Percentiles rank a stretch among this genome's conserved stretches.
phyloP scores from a whole-genome alignment of 306 rosid genomes.

The Dicorynia guianensis region DNA sequence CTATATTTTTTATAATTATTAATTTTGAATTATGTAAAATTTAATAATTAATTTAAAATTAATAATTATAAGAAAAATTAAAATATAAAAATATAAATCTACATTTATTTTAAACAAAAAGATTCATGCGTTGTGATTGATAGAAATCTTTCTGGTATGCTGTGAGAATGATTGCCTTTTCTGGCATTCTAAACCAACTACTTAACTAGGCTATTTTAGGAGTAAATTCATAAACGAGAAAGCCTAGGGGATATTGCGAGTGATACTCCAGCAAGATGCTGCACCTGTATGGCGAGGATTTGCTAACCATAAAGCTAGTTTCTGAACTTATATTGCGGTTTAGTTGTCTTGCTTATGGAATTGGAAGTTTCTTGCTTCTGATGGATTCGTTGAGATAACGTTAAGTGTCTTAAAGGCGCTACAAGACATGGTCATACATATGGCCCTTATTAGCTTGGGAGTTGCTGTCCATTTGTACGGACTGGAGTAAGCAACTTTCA shows the following conservation, averaged over 20 bases:
- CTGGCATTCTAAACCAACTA: conserved; percentile 2
- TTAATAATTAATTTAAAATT: too few relatives aligned
- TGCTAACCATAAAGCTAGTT: conserved; percentile 8
- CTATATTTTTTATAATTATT: too few relatives aligned
- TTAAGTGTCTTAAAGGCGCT: conserved; percentile 38
- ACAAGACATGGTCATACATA: conserved; percentile 33
- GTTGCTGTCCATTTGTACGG: conserved; percentile 60
- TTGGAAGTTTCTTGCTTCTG: conserved; percentile 40
- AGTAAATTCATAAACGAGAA: conserved; percentile 4
- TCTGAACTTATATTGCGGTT: neutral
- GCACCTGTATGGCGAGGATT: conserved; percentile 29
- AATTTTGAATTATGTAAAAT: too few relatives aligned
- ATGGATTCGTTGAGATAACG: conserved; percentile 39
- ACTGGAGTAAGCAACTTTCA: conserved; percentile 28
- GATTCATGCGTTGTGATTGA: conserved; percentile 8
- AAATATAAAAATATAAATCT: too few relatives aligned
- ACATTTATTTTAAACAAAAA: too few relatives aligned
- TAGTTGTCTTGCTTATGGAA: neutral
- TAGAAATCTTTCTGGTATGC: neutral
- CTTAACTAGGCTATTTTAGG: neutral
- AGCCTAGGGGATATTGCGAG: conserved; percentile 18
- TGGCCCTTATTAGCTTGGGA: conserved; percentile 35
- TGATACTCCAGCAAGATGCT: neutral
- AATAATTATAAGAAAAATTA: too few relatives aligned
- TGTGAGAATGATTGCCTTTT: neutral